Base-by-base conservation (phyloP, 495 filamentous ascomycete genomes). In the Penicillium bovifimosum region DNA sequence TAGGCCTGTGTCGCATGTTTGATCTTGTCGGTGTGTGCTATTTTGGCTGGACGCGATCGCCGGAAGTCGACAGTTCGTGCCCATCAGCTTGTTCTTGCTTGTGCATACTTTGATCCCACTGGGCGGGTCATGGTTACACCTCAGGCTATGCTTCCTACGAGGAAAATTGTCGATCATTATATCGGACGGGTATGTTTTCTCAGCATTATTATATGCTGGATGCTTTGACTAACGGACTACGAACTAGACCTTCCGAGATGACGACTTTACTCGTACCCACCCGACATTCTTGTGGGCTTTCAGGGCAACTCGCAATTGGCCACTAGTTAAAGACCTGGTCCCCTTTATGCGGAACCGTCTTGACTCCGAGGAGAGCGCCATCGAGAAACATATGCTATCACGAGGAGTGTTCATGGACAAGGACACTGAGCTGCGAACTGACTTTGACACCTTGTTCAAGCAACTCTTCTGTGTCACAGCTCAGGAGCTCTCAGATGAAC, bases 241-340 rank as follows among this genome's bases (percentile, higher is more conserved):
- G 26, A 7, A 28, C 5, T 59, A 84, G 79, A 83, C 81, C 2
- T 85, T 87, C 53, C 70, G 69, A 54, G 80, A 88, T 47, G 89
- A 95, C 44, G 78, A 82, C 27, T 90, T 96, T 58, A 82, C 82
- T 31, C 82, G 84, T 35, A 79, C 79, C 11, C 90, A 96, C 61
- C 83, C 86, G 2, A 82, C 89, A 9, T 96, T 93, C 65, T 82
- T 90, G 27, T 96, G 91, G 91, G 80, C 90, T 41, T 95, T 87
- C 63, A 80, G 87, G 49, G 87, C 87, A 10, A 86, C 85, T 32
- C 79, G 83, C 18, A 81, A 88, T 63, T 96, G 91, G 91, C 61
- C 66, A 6, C 75, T 78, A 18, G 74, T 96, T 16, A 76, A 74
- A 42, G 77, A 83, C 26, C 73, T 92, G 9, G 71, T 95, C 29